Evolutionary conservation across 2,329 filamentous ascomycete species (phyloP), one percentile per base, ranked within the genome.

Genomic region (Fusarium secorum): DNA sequence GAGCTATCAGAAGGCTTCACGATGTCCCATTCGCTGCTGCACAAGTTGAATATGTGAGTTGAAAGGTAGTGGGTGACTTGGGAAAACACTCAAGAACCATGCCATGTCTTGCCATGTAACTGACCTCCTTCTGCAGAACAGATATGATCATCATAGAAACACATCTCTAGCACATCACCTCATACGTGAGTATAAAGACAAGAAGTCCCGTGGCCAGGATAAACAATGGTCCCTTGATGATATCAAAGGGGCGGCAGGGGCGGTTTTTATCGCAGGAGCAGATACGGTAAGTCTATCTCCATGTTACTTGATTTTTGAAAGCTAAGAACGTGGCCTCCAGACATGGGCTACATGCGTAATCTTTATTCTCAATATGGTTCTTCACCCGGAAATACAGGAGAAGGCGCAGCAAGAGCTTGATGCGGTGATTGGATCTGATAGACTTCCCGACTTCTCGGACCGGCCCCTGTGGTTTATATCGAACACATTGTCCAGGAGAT

Each of bases 241-340:
- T 66, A 83, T 87, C 72, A 85, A 85, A 73, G 85, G 85, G 32
- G 84, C 85, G 7, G 81, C 84, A 4, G 85, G 83, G 1, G 83
- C 85, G 11, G 80, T 86, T 44, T 85, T 83, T 68, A 83, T 85
- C 63, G 84, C 85, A 20, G 85, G 85, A n/a, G 79, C 81, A 32
- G 81, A 86, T 68, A 84, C 83, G 28, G 77, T 78, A 57, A 65
- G 77, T 69, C 22, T 17, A n/a, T 28, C n/a, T 49, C n/a, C 17
- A 39, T n/a, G 30, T 52, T 32, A 39, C 51, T 72, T 75, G 66
- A 72, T 70, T 75, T 51, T 76, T 69, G 55, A 54, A 68, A 64
- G 38, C 66, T 76, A 39, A 71, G 32, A 48, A 32, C 39, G 36
- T 20, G 13, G 30, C 59, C 28, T 32, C 7, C 17, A 77, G 75